phyloP scores from a whole-genome alignment of 345 rosid genomes.

The Geranium rotundifolium region DNA sequence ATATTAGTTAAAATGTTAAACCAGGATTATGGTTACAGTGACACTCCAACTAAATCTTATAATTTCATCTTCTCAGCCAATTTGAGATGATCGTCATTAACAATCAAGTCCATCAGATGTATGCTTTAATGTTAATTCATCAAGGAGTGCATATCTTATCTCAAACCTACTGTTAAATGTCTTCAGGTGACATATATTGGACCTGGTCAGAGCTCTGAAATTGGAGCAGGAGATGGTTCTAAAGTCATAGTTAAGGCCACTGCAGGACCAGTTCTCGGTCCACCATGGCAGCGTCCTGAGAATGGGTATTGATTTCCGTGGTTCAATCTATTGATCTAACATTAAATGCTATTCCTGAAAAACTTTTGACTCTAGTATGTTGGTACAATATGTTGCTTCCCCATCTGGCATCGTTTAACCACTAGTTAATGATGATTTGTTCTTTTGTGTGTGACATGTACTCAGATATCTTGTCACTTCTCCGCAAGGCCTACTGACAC shows the following conservation, averaged over 20 bases:
- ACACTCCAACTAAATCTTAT: too few species aligned
- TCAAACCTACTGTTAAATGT: slow-evolving; percentile 16
- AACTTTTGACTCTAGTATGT: not conserved
- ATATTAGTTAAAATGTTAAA: too few species aligned
- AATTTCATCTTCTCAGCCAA: too few species aligned
- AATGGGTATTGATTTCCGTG: slow-evolving; percentile 45
- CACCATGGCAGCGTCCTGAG: slow-evolving; percentile 98
- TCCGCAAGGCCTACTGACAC: slow-evolving; percentile 44
- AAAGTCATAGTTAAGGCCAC: slow-evolving; percentile 59
- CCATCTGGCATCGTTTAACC: not conserved
- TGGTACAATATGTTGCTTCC: slow-evolving; percentile 1
- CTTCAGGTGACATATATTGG: slow-evolving; percentile 69
- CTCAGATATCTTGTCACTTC: slow-evolving; percentile 56
- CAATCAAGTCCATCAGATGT: not conserved
- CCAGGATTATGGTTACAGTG: too few species aligned
- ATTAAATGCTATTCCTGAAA: slow-evolving; percentile 1
- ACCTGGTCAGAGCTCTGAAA: slow-evolving; percentile 55
- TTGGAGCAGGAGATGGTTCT: slow-evolving; percentile 35
- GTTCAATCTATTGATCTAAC: slow-evolving; percentile 5
- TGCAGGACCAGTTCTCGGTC: slow-evolving; percentile 88
- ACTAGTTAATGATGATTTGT: not conserved
- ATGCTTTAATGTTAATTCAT: not conserved
- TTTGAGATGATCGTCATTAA: too few species aligned
- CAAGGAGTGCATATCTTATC: slow-evolving; percentile 7
- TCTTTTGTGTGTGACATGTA: slow-evolving; percentile 1